A percentile compares a stretch with the other conserved stretches of the same genome.
Evolutionary conservation across 2,329 filamentous ascomycete genomes (phyloP).

Genomic region (Paecilomyces sp.): DNA sequence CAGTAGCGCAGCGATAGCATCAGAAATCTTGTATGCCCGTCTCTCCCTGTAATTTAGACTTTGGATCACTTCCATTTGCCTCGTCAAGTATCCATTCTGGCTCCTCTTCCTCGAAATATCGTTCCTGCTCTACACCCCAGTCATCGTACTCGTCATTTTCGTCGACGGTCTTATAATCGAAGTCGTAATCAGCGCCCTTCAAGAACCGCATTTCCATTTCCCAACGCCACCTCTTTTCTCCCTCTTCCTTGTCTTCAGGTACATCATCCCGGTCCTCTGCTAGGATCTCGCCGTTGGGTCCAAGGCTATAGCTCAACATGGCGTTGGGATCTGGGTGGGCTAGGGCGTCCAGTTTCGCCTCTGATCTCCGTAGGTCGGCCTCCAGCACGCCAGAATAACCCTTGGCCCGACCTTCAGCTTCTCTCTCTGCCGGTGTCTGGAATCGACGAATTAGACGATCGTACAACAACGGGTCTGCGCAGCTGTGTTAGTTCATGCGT

Average conservation of each 20-base stretch:
- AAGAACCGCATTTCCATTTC: conserved; percentile 71
- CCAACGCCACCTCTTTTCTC: conserved; percentile 59
- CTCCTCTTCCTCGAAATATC: conserved; percentile 74
- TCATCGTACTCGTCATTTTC: conserved; percentile 65
- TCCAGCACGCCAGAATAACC: conserved; percentile 75
- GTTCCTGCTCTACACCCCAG: conserved; percentile 58
- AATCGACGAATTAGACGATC: conserved; percentile 72
- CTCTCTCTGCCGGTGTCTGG: conserved; percentile 65
- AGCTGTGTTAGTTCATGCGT: conserved; percentile 16
- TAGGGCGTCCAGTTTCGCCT: conserved; percentile 63
- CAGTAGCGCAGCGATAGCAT: not conserved
- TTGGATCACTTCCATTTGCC: conserved; percentile 22
- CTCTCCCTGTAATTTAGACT: conserved; percentile 43
- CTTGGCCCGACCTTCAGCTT: conserved; percentile 63
- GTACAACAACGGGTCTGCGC: conserved; percentile 68
- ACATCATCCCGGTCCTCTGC: conserved; percentile 53
- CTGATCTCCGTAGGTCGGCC: conserved; percentile 67
- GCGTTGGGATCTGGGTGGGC: conserved; percentile 46
- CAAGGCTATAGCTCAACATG: conserved; percentile 44
- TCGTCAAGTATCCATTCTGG: conserved; percentile 55
- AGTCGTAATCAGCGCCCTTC: conserved; percentile 66
- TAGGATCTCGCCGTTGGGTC: conserved; percentile 49
- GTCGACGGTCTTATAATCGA: conserved; percentile 69
- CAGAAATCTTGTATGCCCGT: conserved; percentile 68
- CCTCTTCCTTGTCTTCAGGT: conserved; percentile 57